Evolutionary conservation across 2,329 filamentous ascomycete genomes (phyloP).

Genomic region (Phyllosticta citriasiana): DNA sequence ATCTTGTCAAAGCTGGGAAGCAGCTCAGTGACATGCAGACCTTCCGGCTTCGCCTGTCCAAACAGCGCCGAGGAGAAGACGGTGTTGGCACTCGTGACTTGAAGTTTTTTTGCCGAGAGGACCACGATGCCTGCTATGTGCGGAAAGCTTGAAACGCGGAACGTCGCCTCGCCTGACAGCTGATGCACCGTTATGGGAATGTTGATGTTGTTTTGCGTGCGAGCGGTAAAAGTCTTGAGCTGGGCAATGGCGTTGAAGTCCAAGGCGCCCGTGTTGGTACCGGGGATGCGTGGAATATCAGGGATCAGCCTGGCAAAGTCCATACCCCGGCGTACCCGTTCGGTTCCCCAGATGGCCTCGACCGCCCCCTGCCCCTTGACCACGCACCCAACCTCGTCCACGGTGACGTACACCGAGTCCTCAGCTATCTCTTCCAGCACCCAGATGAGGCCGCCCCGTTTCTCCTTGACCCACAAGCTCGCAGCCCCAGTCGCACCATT

Average conservation of each 20-base stretch:
- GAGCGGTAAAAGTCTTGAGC: constrained; percentile 74
- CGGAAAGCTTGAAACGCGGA: constrained; percentile 87
- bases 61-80: constrained; percentile 91
- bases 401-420: constrained; percentile 67
- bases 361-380: constrained; percentile 62
- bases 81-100: constrained; percentile 85
- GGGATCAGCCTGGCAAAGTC: constrained; percentile 73
- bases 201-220: constrained; percentile 64
- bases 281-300: constrained; percentile 66
- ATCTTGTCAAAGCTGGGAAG: constrained; percentile 83
- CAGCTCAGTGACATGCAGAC: constrained; percentile 66
- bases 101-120: constrained; percentile 65
- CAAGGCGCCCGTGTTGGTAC: constrained; percentile 60
- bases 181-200: constrained; percentile 78
- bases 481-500: constrained; percentile 87
- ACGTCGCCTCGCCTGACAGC: constrained; percentile 55
- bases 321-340: constrained; percentile 55
- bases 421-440: constrained; percentile 96
- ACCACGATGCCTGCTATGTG: constrained; percentile 97
- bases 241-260: constrained; percentile 67
- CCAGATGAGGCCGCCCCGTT: constrained; percentile 88
- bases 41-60: constrained; percentile 75
- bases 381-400: constrained; percentile 70
- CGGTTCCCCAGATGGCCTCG: constrained; percentile 77
- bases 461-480: constrained; percentile 98